Conservation (phyloP, 768 basidiomycete species). For the Rhodotorula taiwanensis region DNA sequence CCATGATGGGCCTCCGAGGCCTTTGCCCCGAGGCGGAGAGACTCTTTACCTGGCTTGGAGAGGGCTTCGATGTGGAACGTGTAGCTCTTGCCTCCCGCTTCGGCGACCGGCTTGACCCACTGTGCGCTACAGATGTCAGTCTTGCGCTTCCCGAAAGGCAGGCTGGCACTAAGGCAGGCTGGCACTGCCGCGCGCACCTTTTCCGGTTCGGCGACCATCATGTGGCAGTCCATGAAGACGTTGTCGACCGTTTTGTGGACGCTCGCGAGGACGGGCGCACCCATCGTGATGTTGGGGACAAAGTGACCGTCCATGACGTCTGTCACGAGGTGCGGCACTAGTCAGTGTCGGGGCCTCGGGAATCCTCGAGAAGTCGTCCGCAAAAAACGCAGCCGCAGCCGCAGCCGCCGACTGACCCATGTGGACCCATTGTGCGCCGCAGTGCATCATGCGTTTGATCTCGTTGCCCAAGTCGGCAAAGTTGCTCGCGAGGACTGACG, state of each 20-base stretch:
- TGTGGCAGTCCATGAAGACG: slow-evolving; percentile 99
- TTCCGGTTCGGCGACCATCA: slow-evolving; percentile 96
- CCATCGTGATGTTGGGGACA: slow-evolving; percentile 98
- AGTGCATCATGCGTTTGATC: slow-evolving; percentile 86
- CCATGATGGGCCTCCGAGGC: no score
- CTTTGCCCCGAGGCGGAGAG: no score
- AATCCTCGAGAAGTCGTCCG: no score
- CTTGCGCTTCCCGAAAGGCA: background rate
- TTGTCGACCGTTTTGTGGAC: slow-evolving; percentile 79
- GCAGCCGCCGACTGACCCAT: slow-evolving; percentile 60
- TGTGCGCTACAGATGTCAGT: slow-evolving; percentile 42
- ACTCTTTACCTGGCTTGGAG: slow-evolving; percentile 54
- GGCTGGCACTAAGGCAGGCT: background rate
- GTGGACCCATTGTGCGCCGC: slow-evolving; percentile 95
- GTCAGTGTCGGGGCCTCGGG: background rate
- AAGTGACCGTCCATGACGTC: slow-evolving; percentile 99
- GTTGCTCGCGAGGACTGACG: slow-evolving; percentile 93
- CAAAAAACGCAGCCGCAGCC: no score
- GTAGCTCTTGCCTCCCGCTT: slow-evolving; percentile 89
- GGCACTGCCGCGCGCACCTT: slow-evolving; percentile 52
- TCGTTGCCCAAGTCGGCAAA: slow-evolving; percentile 91
- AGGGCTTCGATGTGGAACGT: slow-evolving; percentile 96
- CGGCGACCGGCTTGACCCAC: slow-evolving; percentile 96
- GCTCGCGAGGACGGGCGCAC: slow-evolving; percentile 71
- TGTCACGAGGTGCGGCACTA: slow-evolving; percentile 41